phyloP scores from a whole-genome alignment of 2,329 filamentous ascomycete genomes.

The Endoconidiophora polonica region DNA sequence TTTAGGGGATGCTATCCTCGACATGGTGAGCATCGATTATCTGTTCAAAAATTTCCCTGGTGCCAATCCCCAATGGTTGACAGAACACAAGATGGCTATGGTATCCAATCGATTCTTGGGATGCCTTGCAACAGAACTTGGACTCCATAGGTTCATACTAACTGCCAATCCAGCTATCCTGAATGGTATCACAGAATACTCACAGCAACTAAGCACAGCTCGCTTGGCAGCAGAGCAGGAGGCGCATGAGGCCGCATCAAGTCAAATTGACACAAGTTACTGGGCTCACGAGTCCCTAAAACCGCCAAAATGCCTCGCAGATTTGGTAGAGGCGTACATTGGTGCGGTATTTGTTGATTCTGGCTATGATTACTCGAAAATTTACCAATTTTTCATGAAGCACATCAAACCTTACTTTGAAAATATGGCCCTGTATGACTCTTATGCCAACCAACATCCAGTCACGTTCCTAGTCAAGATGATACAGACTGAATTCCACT shows the following conservation, averaged over 20 bases:
- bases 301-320: constrained; percentile 61
- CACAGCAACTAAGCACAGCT: constrained; percentile 20
- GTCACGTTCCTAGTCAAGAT: constrained; percentile 53
- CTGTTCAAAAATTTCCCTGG: constrained; percentile 61
- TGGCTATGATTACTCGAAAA: constrained; percentile 54
- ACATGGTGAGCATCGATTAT: constrained; percentile 70
- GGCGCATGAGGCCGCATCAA: constrained; percentile 21
- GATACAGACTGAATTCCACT: constrained; percentile 49
- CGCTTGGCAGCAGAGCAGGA: constrained; percentile 17
- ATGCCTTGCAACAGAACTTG: constrained; percentile 60
- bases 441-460: constrained; percentile 73
- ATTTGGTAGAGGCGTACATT: constrained; percentile 76
- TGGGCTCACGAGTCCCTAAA: constrained; percentile 43
- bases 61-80: constrained; percentile 88
- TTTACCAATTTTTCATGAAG: constrained; percentile 60
- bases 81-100: constrained; percentile 99
- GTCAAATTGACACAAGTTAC: constrained; percentile 41
- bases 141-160: constrained; percentile 58
- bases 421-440: constrained; percentile 77
- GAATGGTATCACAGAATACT: constrained; percentile 5
- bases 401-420: constrained; percentile 65
- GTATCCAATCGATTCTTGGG: constrained; percentile 90
- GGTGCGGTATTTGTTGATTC: constrained; percentile 88
- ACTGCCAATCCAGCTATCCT: constrained; percentile 28
- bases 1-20: constrained; percentile 72